Conservation (phyloP, 257 asterid genomes). For the Gentiana dahurica region DNA sequence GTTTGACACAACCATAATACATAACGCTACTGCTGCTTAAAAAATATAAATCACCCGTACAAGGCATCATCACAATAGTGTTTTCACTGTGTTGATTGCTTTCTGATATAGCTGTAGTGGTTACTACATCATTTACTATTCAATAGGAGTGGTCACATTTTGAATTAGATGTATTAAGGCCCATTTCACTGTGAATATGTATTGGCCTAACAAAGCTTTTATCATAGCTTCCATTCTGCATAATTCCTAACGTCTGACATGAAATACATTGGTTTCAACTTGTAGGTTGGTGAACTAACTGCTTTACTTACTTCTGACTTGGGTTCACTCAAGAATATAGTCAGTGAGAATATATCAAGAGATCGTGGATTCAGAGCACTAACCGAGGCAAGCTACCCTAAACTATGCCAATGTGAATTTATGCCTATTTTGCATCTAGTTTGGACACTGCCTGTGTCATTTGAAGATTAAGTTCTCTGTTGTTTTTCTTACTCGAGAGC, state of each 20-base stretch:
- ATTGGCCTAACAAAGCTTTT: neutral
- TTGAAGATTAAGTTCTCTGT: neutral
- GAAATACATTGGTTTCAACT: slow-evolving; percentile 1
- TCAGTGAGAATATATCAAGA: slow-evolving; percentile 82
- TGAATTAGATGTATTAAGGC: too few species aligned
- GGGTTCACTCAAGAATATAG: slow-evolving; percentile 81
- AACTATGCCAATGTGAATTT: slow-evolving; percentile 59
- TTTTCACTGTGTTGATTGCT: too few species aligned
- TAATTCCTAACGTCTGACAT: neutral
- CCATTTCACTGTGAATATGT: too few species aligned
- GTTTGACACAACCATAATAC: too few species aligned
- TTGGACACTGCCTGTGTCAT: slow-evolving; percentile 10
- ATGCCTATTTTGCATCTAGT: slow-evolving; percentile 19
- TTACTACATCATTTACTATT: too few species aligned
- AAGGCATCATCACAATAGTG: too few species aligned
- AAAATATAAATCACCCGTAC: too few species aligned
- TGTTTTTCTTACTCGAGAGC: slow-evolving; percentile 1
- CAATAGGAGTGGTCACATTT: too few species aligned
- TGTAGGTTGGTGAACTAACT: slow-evolving; percentile 93
- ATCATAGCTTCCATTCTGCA: neutral
- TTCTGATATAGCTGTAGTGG: too few species aligned
- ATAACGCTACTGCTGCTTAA: too few species aligned
- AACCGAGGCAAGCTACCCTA: slow-evolving; percentile 96
- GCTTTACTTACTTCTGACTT: slow-evolving; percentile 82
- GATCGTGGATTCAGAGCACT: slow-evolving; percentile 99